A percentile compares a stretch with the other conserved stretches of the same genome.
These are phyloP conservation scores for Sporothrix brunneoviolacea DNA, from an alignment of 2,329 filamentous ascomycete species.

Conservation along the genomic window DNA sequence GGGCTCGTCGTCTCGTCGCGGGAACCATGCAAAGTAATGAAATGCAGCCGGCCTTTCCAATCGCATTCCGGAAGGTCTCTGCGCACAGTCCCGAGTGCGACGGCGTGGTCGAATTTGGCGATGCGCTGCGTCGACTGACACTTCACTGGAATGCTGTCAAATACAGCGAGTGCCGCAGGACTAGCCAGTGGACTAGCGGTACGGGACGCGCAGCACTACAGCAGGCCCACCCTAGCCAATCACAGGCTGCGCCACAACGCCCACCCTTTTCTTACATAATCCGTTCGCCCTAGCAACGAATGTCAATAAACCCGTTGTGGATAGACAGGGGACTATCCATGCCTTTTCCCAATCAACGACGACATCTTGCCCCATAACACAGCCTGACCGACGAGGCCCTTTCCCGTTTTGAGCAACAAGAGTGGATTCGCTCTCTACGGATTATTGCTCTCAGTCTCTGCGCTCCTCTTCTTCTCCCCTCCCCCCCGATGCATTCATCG, in stretches of 20 bases:
- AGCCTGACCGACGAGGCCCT: neutral
- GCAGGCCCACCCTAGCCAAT: too few species aligned
- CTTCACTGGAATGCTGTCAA: too few species aligned
- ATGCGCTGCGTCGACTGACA: too few species aligned
- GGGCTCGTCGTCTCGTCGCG: too few species aligned
- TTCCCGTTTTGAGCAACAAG: constrained; percentile 2
- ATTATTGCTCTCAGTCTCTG: neutral
- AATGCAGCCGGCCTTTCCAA: too few species aligned
- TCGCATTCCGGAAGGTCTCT: too few species aligned
- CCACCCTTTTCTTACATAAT: neutral
- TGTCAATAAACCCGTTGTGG: constrained; percentile 11
- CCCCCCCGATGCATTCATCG: constrained; percentile 22
- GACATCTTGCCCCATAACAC: neutral
- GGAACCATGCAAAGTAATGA: too few species aligned
- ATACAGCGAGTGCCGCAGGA: neutral
- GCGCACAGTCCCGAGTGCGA: too few species aligned
- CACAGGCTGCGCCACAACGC: too few species aligned
- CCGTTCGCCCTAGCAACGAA: constrained; percentile 7
- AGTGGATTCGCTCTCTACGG: neutral
- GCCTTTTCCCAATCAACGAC: neutral
- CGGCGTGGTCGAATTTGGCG: too few species aligned
- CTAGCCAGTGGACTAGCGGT: neutral
- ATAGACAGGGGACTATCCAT: neutral
- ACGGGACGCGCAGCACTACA: too few species aligned
- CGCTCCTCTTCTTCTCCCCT: neutral